phyloP scores from a whole-genome alignment of 371 early-diverging fungal genomes.

The Mortierella sp. region DNA sequence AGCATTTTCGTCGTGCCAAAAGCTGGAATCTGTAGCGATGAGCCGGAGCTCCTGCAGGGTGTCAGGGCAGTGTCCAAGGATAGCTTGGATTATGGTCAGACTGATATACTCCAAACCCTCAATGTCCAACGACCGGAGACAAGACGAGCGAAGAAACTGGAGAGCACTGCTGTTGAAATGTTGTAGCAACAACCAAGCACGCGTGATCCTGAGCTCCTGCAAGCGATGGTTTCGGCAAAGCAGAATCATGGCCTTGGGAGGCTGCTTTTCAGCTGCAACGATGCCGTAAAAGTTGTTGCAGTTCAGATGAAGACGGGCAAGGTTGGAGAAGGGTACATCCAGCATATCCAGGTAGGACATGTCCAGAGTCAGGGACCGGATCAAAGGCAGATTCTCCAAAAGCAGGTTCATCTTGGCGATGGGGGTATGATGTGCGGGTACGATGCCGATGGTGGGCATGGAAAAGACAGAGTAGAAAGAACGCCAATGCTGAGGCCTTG shows the following conservation, averaged over 20 bases:
- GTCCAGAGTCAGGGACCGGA: not conserved
- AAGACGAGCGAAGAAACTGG: not conserved
- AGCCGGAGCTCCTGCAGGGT: not conserved
- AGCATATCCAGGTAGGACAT: not conserved
- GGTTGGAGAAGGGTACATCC: not conserved
- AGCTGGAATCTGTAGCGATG: no score
- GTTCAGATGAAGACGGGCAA: not conserved
- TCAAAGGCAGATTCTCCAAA: not conserved
- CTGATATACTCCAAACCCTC: not conserved
- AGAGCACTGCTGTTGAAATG: not conserved
- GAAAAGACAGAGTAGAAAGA: not conserved
- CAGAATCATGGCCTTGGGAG: not conserved
- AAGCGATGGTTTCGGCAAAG: not conserved
- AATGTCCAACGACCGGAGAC: not conserved
- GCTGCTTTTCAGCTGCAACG: not conserved
- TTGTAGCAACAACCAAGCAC: not conserved
- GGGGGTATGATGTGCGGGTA: not conserved
- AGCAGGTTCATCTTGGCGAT: not conserved
- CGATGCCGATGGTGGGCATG: no score
- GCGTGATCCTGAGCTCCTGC: not conserved
- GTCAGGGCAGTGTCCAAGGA: not conserved
- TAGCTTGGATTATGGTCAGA: not conserved
- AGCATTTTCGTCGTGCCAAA: not conserved
- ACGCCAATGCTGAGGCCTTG: constrained; percentile 1
- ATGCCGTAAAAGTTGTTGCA: not conserved